Evolutionary conservation across 1,284 basidiomycete species (phyloP).

Genomic region (Ceratobasidium sp.): DNA sequence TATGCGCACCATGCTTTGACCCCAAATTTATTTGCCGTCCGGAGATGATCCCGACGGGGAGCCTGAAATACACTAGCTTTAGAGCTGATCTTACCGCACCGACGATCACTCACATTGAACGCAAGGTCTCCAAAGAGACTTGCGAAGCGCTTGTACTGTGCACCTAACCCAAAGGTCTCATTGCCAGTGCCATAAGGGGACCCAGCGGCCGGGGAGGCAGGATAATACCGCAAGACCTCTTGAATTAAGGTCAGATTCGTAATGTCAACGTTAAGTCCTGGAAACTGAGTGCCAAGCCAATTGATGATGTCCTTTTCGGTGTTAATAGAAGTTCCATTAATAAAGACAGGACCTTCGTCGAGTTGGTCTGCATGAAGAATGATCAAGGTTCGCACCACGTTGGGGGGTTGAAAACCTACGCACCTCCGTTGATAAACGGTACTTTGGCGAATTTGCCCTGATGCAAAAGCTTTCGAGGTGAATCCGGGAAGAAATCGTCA

Average conservation of each 20-base stretch:
- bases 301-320: conserved; percentile 22
- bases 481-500: conserved; percentile 48
- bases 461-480: conserved; percentile 47
- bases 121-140: conserved; percentile 34
- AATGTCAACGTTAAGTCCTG: background rate
- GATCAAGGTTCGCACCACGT: too few relatives aligned
- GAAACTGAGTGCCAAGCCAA: conserved; percentile 13
- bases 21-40: conserved; percentile 1
- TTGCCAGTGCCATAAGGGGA: conserved; percentile 40
- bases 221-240: conserved; percentile 29
- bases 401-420: background rate
- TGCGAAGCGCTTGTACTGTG: conserved; percentile 36
- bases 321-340: background rate
- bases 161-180: conserved; percentile 14
- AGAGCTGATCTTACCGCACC: too few relatives aligned
- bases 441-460: conserved; percentile 51
- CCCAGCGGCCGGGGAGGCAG: conserved; percentile 25
- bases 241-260: background rate
- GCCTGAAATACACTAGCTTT: background rate
- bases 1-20: conserved; percentile 18
- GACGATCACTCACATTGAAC: background rate
- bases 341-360: conserved; percentile 40
- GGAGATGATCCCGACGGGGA: conserved; percentile 1
- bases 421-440: conserved; percentile 54
- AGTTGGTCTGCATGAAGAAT: conserved; percentile 22